Evolutionary conservation across 805 yeast genomes (phyloP).

Genomic region (Suhomyces prunicola): DNA sequence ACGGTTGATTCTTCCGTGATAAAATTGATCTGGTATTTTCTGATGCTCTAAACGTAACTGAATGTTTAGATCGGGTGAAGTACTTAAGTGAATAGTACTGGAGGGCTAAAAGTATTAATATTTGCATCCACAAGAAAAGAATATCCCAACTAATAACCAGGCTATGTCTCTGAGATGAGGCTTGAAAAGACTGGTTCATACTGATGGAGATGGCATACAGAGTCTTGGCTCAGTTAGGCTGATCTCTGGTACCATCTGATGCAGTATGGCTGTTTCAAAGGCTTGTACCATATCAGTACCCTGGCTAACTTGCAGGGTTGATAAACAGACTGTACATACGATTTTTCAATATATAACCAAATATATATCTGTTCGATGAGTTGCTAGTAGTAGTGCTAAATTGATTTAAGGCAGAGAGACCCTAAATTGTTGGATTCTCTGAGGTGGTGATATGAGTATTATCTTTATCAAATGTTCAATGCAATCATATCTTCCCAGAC

Average conservation of each 20-base stretch:
- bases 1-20: not conserved
- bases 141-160: not conserved
- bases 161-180: not conserved
- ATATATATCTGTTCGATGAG: not conserved
- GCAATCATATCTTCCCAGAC: not conserved
- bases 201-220: not conserved
- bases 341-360: not conserved
- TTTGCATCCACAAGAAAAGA: not conserved
- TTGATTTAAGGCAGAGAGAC: not conserved
- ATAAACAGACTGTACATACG: not conserved
- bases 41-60: not conserved
- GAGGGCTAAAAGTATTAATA: not conserved
- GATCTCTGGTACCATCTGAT: not conserved
- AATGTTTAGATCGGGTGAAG: not conserved
- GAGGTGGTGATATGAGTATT: not conserved
- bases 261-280: not conserved
- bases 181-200: not conserved
- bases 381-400: not conserved
- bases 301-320: not conserved
- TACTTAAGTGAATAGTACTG: not conserved
- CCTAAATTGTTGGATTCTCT: not conserved
- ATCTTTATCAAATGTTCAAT: not conserved
- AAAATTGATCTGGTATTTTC: not conserved
- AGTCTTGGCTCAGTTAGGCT: not conserved
- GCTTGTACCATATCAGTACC: not conserved